Base-by-base conservation (phyloP, 2,329 filamentous ascomycete species). In the Podosphaera fusca region DNA sequence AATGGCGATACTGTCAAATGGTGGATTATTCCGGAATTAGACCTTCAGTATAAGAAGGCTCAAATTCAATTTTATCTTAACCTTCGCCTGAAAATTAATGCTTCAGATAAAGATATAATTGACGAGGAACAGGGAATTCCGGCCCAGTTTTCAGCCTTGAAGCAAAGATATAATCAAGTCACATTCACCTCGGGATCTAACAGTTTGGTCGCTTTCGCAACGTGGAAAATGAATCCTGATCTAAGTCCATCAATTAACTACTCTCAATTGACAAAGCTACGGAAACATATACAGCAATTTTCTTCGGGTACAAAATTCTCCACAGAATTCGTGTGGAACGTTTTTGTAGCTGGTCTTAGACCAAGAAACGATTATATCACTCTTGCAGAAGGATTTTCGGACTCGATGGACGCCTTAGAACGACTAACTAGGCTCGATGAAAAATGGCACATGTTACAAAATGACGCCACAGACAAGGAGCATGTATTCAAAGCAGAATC, bases 311-410 rank as follows among this genome's bases (percentile, higher is more conserved):
- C 21, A 21, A 21, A 21, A 21, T 21, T 21, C 21, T 21, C 21
- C 21, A 21, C 21, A 21, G 21, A 21, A 21, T 21, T 21, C 21
- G 1, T 21, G 21, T 21, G 21, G 34, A 54, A 54, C 21, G 36
- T 54, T 36, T 54, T 54, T 54, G 34, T 54, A 36, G 51, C 51
- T 21, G 51, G 34, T n/a, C 51, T 38, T 21, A 21, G 21, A 21
- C 21, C 21, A 21, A 21, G 21, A 21, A 21, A 21, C 21, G 21
- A 21, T 21, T 54, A 54, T 21, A 54, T 54, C 33, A 21, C n/a
- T 9, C 12, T 54, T 36, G 51, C 51, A 36, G 56, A 84, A 81
- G 63, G 81, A 81, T 61, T 96, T 90, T 67, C 92, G 96, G 70
- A 84, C 94, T 68, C 79, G 92, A 69, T 96, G 92, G 21, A 21